A percentile compares a stretch with the other conserved stretches of the same genome.
These are phyloP conservation scores for Mangifera indica DNA, from an alignment of 345 rosid genomes.

Conservation along the genomic window DNA sequence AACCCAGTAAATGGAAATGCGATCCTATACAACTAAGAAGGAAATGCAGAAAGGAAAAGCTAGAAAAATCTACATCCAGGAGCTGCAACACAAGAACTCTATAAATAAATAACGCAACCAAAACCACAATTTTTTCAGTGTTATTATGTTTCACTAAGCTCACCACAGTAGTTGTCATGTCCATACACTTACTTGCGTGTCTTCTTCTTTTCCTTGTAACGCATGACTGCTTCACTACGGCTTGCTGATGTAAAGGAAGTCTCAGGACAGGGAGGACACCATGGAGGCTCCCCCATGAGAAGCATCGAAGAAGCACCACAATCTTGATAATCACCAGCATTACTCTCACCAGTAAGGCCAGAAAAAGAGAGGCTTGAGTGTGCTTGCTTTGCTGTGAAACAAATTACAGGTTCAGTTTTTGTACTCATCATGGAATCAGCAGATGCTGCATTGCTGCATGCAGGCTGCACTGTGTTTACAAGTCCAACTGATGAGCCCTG, in stretches of 20 bases:
- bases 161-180: too few species aligned
- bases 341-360: constrained; percentile 83
- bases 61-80: constrained; percentile 5
- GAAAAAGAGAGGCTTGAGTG: constrained; percentile 86
- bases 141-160: background rate
- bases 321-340: constrained; percentile 80
- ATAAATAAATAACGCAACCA: constrained; percentile 2
- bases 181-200: constrained; percentile 75
- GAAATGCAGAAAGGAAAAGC: constrained; percentile 1
- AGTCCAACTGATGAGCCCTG: constrained; percentile 58
- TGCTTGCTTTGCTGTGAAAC: constrained; percentile 50
- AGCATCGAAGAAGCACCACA: constrained; percentile 82
- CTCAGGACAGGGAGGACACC: constrained; percentile 73
- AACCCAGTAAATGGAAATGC: background rate
- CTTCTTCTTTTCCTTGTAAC: constrained; percentile 96
- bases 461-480: constrained; percentile 56
- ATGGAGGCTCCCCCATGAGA: constrained; percentile 84
- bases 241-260: constrained; percentile 54
- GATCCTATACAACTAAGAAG: background rate
- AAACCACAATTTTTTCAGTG: background rate
- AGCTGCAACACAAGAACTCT: background rate
- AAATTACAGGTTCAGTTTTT: constrained; percentile 81
- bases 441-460: constrained; percentile 74
- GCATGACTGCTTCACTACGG: constrained; percentile 79
- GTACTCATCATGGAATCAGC: constrained; percentile 82